phyloP scores from a whole-genome alignment of 1,139 yeast genomes.

The Pichia sp. region DNA sequence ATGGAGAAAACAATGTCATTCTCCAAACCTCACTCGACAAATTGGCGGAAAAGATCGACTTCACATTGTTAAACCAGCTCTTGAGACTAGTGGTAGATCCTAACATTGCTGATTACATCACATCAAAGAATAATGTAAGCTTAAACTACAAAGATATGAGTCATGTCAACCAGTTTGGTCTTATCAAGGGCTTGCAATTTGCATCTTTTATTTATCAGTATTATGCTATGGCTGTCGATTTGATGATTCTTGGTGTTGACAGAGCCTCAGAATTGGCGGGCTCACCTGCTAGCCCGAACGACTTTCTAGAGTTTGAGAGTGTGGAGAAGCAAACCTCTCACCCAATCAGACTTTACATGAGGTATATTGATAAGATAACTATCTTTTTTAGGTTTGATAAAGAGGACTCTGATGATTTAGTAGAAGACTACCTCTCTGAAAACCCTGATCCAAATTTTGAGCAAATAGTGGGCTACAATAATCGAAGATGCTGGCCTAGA shows the following conservation, averaged over 20 bases:
- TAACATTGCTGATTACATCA: slow-evolving; percentile 89
- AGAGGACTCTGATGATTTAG: slow-evolving; percentile 67
- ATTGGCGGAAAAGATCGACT: slow-evolving; percentile 78
- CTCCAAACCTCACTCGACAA: slow-evolving; percentile 65
- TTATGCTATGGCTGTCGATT: slow-evolving; percentile 80
- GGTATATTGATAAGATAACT: slow-evolving; percentile 79
- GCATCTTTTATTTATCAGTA: slow-evolving; percentile 86
- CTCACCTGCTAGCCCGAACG: slow-evolving; percentile 61
- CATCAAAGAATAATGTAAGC: slow-evolving; percentile 81
- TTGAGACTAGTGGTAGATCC: slow-evolving; percentile 80
- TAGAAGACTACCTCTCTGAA: slow-evolving; percentile 69
- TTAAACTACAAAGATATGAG: slow-evolving; percentile 92
- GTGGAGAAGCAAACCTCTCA: slow-evolving; percentile 48
- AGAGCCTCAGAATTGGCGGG: slow-evolving; percentile 90
- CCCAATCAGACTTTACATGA: slow-evolving; percentile 75
- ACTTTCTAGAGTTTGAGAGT: slow-evolving; percentile 65
- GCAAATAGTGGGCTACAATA: slow-evolving; percentile 79
- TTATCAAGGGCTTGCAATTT: slow-evolving; percentile 83
- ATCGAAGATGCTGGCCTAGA: slow-evolving; percentile 91
- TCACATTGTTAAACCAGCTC: slow-evolving; percentile 76
- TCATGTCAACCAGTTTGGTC: slow-evolving; percentile 83
- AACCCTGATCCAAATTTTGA: slow-evolving; percentile 92
- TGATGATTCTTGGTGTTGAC: slow-evolving; percentile 75
- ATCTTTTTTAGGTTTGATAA: slow-evolving; percentile 70
- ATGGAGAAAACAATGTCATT: slow-evolving; percentile 81